Conservation (phyloP, 2,329 filamentous ascomycete species). For the Talaromyces sp. region DNA sequence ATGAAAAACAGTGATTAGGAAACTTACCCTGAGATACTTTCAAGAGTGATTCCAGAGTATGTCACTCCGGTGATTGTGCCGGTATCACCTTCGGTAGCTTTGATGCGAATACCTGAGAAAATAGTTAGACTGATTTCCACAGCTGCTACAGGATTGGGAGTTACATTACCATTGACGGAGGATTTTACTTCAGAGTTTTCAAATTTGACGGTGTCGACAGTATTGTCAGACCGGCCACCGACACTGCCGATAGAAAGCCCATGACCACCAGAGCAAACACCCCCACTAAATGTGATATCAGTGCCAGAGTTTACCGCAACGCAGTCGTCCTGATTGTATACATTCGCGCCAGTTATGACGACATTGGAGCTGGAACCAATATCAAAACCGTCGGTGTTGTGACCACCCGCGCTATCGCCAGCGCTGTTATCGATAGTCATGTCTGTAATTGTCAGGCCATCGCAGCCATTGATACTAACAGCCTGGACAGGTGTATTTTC, state of each 20-base stretch:
- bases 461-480: slow-evolving; percentile 33
- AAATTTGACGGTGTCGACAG: slow-evolving; percentile 48
- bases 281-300: slow-evolving; percentile 35
- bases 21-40: slow-evolving; percentile 25
- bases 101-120: slow-evolving; percentile 50
- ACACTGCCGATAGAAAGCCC: slow-evolving; percentile 29
- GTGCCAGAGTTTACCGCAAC: slow-evolving; percentile 52
- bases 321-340: slow-evolving; percentile 60
- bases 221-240: slow-evolving; percentile 48
- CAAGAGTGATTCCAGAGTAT: slow-evolving; percentile 45
- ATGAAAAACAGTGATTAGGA: background rate
- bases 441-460: slow-evolving; percentile 47
- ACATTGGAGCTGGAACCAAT: slow-evolving; percentile 47
- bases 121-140: background rate
- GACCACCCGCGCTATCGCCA: slow-evolving; percentile 41
- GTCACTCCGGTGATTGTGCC: slow-evolving; percentile 45
- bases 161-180: slow-evolving; percentile 24
- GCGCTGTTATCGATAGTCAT: slow-evolving; percentile 55
- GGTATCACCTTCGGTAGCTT: slow-evolving; percentile 49
- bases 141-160: slow-evolving; percentile 8
- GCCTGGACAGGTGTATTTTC: slow-evolving; percentile 31
- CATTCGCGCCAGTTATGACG: slow-evolving; percentile 47
- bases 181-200: slow-evolving; percentile 43
- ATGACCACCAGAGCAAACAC: slow-evolving; percentile 37
- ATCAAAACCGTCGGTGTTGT: slow-evolving; percentile 59